phyloP scores from a whole-genome alignment of 169 alveolate species.

The Eimeria praecox region DNA sequence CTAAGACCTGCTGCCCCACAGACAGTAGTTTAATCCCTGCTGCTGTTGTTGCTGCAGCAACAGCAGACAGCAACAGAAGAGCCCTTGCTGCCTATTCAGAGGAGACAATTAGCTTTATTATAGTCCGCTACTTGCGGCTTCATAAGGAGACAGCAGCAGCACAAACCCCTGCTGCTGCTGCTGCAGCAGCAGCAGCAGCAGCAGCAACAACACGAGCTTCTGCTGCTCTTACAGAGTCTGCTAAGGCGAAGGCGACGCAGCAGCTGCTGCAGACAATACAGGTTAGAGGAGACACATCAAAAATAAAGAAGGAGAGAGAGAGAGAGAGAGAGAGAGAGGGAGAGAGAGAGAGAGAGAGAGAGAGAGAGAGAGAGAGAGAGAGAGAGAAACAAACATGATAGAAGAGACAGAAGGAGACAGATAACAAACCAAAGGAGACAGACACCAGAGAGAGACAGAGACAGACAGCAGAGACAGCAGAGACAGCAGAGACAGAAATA shows the following conservation, averaged over 20 bases:
- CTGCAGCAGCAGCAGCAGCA: background rate
- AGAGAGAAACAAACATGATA: background rate
- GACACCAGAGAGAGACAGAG: background rate
- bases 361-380: background rate
- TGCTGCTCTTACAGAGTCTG: slow-evolving; percentile 17
- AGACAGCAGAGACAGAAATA: background rate
- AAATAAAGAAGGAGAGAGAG: background rate
- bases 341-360: background rate
- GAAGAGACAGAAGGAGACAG: background rate
- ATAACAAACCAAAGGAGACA: background rate
- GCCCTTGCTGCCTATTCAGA: slow-evolving; percentile 4
- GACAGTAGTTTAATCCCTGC: slow-evolving; percentile 27
- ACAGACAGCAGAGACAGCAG: background rate
- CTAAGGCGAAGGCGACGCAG: background rate
- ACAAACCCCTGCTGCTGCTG: too few relatives aligned
- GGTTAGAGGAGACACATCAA: background rate
- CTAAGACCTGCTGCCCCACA: background rate
- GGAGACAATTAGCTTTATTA: background rate
- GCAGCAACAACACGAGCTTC: slow-evolving; percentile 11
- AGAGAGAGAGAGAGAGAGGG: background rate
- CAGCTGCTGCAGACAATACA: background rate
- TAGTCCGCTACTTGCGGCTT: slow-evolving; percentile 8
- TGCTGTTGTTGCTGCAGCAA: slow-evolving; percentile 15
- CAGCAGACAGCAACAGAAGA: slow-evolving; percentile 23
- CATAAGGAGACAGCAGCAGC: slow-evolving; percentile 32